Evolutionary conservation across 768 basidiomycete genomes (phyloP), one percentile per base, ranked within the genome.

Genomic region (Pleurotus salmoneostramineus): DNA sequence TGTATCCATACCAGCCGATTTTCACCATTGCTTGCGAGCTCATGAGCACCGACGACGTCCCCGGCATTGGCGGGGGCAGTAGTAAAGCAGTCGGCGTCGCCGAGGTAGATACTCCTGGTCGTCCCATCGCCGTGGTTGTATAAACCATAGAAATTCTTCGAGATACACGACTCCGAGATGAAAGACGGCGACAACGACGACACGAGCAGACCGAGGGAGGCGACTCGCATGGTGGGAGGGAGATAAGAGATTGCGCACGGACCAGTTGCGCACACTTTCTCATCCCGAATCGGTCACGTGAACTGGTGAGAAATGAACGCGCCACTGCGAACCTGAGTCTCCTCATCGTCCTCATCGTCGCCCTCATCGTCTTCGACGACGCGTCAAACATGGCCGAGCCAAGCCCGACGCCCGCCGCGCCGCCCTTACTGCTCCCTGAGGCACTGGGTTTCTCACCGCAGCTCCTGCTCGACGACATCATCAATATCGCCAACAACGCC

Each of bases 361-460:
- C 21, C 21, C 21, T 27, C 3, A 27, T 27, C 21, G 21, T 27
- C 21, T 27, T 27, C 21, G 21, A 27, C 21, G 48, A 14, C 34
- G 50, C n/a, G 21, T 27, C 21, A 27, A 32, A 27, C 17, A 55
- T 55, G 52, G 40, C 52, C 10, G 52, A 55, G 21, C 56, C 33
- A 34, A 27, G 21, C 21, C 31, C 58, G 35, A 58, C 60, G 5
- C 58, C 58, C 7, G 27, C 61, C 32, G 64, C 67, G 7, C 79
- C 76, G 3, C 77, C 83, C 4, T 74, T 84, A 3, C 77, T 89
- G 5, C 71, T 89, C 0, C 83, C 84, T 0, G 87, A 95, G 70
- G 82, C 91, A 11, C 81, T 95, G 2, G 89, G 90, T 0, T 94
- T 93, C 65, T 85, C 90, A 0, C 93, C 92, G 0, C 89, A 94